Conservation (phyloP, 2,329 filamentous ascomycete genomes). For the Aspergillus vadensis region DNA sequence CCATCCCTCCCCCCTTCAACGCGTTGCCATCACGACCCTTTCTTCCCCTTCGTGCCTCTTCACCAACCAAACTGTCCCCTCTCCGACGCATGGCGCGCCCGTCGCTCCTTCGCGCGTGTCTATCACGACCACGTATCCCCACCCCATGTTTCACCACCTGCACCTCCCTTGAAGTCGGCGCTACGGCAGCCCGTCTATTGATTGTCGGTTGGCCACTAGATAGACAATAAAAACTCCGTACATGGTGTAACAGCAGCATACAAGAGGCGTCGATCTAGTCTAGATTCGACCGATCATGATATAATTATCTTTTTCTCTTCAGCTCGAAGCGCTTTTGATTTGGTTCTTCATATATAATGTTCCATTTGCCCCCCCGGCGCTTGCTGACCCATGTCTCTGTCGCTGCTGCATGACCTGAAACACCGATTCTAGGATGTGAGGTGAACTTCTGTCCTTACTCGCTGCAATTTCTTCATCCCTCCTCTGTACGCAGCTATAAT, state of each 20-base stretch:
- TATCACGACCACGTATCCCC: slow-evolving; percentile 11
- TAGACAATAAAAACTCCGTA: background rate
- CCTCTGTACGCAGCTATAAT: background rate
- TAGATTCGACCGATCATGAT: background rate
- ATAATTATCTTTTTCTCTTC: background rate
- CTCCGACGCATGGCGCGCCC: background rate
- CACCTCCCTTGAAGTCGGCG: slow-evolving; percentile 8
- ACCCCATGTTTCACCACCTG: slow-evolving; percentile 14
- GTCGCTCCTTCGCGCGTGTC: slow-evolving; percentile 10
- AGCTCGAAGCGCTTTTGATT: background rate
- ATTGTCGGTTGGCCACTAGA: too few species aligned
- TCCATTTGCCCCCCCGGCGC: background rate
- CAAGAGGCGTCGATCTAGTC: background rate
- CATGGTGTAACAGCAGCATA: background rate
- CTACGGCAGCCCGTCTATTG: background rate
- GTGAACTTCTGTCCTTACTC: slow-evolving; percentile 3
- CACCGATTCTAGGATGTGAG: background rate
- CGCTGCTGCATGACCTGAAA: slow-evolving; percentile 3
- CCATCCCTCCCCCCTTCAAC: slow-evolving; percentile 24
- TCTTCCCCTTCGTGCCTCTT: slow-evolving; percentile 5
- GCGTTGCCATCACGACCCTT: slow-evolving; percentile 20
- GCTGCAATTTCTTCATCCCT: background rate
- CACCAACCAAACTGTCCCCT: background rate
- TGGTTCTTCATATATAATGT: background rate
- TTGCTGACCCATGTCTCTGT: background rate